Evolutionary conservation across 495 filamentous ascomycete genomes (phyloP).

Genomic region (Tetracladium setigerum): DNA sequence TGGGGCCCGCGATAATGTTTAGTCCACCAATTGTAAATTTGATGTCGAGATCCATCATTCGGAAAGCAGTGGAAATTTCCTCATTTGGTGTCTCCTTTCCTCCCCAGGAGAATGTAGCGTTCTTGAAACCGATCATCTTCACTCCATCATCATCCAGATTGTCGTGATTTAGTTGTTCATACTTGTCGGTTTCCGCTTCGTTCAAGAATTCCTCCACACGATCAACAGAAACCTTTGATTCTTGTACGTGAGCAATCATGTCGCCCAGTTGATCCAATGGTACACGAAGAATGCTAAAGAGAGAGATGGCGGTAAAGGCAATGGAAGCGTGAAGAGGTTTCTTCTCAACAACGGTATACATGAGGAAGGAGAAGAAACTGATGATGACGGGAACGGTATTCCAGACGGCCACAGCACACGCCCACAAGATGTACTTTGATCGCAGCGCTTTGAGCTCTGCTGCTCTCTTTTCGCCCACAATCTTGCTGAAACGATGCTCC

Average conservation of each 20-base stretch:
- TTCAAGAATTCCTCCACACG: constrained; percentile 92
- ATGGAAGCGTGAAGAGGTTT: constrained; percentile 87
- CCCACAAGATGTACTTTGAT: constrained; percentile 83
- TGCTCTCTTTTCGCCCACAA: constrained; percentile 80
- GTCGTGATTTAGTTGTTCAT: constrained; percentile 66
- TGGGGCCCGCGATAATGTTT: constrained; percentile 88
- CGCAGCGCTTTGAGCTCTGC: constrained; percentile 74
- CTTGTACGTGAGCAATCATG: constrained; percentile 98
- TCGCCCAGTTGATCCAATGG: constrained; percentile 95
- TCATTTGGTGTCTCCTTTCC: constrained; percentile 31
- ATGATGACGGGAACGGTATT: constrained; percentile 93
- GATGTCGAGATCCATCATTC: constrained; percentile 31
- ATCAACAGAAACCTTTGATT: constrained; percentile 93
- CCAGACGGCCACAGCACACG: constrained; percentile 87
- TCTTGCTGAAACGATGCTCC: constrained; percentile 84
- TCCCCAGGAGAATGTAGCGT: constrained; percentile 87
- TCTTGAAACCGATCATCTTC: constrained; percentile 71
- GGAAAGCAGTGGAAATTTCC: constrained; percentile 32
- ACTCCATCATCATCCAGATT: constrained; percentile 52
- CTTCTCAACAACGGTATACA: constrained; percentile 86
- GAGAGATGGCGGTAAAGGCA: constrained; percentile 91
- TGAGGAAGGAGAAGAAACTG: constrained; percentile 89
- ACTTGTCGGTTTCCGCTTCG: constrained; percentile 96
- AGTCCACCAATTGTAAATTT: constrained; percentile 36
- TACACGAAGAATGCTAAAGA: constrained; percentile 91